Evolutionary conservation across 2,329 filamentous ascomycete species (phyloP).

Genomic region (Hirsutella minnesotensis): DNA sequence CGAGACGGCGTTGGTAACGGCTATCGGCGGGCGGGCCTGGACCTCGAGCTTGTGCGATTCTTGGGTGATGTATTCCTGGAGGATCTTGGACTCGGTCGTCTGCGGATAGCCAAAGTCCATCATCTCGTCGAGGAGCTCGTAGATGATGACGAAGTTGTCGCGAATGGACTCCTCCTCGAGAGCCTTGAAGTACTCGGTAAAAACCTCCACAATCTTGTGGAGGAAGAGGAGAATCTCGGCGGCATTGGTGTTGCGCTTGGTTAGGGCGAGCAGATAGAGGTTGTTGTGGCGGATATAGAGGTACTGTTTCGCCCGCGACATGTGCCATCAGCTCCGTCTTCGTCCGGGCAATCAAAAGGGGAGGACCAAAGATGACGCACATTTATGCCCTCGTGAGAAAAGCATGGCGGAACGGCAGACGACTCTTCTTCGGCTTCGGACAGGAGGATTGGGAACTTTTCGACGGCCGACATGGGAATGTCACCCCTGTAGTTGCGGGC

Average conservation of each 20-base stretch:
- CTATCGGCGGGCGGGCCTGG: slow-evolving; percentile 89
- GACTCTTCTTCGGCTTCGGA: slow-evolving; percentile 99
- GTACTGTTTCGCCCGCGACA: too few relatives aligned
- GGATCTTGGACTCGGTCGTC: slow-evolving; percentile 95
- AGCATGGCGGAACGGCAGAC: slow-evolving; percentile 92
- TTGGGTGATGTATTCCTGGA: slow-evolving; percentile 98
- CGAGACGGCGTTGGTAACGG: slow-evolving; percentile 94
- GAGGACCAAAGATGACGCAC: slow-evolving; percentile 38
- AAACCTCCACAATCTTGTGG: slow-evolving; percentile 96
- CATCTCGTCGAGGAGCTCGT: slow-evolving; percentile 98
- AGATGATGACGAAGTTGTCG: slow-evolving; percentile 99
- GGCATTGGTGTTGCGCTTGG: slow-evolving; percentile 97
- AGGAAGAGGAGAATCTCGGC: slow-evolving; percentile 97
- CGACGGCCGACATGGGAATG: slow-evolving; percentile 97
- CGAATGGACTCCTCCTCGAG: slow-evolving; percentile 97
- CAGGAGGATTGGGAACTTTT: slow-evolving; percentile 91
- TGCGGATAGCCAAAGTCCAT: slow-evolving; percentile 99
- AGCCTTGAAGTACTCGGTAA: slow-evolving; percentile 99
- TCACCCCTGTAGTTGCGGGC: slow-evolving; percentile 98
- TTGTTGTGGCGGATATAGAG: slow-evolving; percentile 99
- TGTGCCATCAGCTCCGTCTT: too few relatives aligned
- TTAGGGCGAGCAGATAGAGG: slow-evolving; percentile 92
- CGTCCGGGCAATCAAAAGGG: too few relatives aligned
- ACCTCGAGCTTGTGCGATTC: slow-evolving; percentile 98
- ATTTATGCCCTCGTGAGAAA: slow-evolving; percentile 97